Evolutionary conservation across 495 filamentous ascomycete species (phyloP).

Genomic region (Aspergillus ostianus): DNA sequence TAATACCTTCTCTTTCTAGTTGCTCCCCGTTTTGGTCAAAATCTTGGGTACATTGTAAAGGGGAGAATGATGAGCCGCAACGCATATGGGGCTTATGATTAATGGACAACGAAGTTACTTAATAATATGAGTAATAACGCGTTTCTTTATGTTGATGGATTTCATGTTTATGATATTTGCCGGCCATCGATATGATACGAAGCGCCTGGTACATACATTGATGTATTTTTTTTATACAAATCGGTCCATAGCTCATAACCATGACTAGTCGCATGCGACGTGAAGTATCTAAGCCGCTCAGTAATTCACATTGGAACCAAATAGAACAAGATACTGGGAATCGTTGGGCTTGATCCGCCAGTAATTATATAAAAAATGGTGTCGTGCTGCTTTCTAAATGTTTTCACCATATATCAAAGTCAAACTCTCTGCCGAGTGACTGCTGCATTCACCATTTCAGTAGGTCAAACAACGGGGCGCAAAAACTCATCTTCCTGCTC

Average conservation of each 20-base stretch:
- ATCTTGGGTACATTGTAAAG: constrained; percentile 30
- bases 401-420: neutral
- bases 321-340: neutral
- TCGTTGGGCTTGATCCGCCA: too few species aligned
- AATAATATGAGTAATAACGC: constrained; percentile 13
- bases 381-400: neutral
- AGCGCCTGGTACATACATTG: neutral
- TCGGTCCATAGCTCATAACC: constrained; percentile 1
- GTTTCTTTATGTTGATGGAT: constrained; percentile 12
- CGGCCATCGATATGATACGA: neutral
- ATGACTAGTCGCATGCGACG: neutral
- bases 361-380: too few species aligned
- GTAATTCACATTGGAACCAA: neutral
- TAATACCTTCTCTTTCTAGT: constrained; percentile 21
- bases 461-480: too few species aligned
- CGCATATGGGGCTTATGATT: constrained; percentile 14
- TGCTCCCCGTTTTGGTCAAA: constrained; percentile 31
- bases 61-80: neutral
- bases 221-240: constrained; percentile 11
- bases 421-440: neutral
- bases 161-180: constrained; percentile 5
- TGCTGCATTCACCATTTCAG: neutral
- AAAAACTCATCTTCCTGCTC: neutral
- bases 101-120: constrained; percentile 20
- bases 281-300: neutral